phyloP scores from a whole-genome alignment of 2,329 filamentous ascomycete genomes.

The Xenoacremonium recifei region DNA sequence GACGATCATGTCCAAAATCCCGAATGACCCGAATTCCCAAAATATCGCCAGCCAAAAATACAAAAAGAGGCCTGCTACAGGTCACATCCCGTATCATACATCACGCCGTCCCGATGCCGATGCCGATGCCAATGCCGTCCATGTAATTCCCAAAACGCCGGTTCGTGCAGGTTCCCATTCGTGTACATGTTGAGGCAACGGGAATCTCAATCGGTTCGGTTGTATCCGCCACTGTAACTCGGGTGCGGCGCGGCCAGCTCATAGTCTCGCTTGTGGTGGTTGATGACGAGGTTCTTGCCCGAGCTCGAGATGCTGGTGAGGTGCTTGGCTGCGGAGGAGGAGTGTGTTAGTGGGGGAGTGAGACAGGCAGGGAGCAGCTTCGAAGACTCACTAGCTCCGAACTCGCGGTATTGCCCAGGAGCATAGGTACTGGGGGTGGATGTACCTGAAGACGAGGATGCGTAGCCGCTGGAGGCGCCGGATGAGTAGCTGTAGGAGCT shows the following conservation, averaged over 20 bases:
- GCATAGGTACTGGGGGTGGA: slow-evolving; percentile 28
- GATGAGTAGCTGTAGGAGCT: slow-evolving; percentile 26
- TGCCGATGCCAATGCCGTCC: slow-evolving; percentile 12
- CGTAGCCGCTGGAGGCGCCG: slow-evolving; percentile 29
- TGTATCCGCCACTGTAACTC: slow-evolving; percentile 23
- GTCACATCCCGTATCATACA: too few species aligned
- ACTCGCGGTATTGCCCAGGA: slow-evolving; percentile 29
- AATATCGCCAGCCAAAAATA: slow-evolving; percentile 7
- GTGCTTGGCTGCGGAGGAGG: slow-evolving; percentile 20
- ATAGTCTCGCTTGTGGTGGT: slow-evolving; percentile 29
- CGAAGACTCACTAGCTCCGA: slow-evolving; percentile 29
- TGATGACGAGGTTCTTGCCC: slow-evolving; percentile 29
- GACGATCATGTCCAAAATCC: slow-evolving; percentile 1
- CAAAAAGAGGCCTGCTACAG: too few species aligned
- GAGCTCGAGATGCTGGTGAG: slow-evolving; percentile 20
- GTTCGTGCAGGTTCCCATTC: slow-evolving; percentile 15
- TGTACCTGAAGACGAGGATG: slow-evolving; percentile 21
- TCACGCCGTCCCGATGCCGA: slow-evolving; percentile 6
- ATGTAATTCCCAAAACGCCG: slow-evolving; percentile 18
- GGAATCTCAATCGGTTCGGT: slow-evolving; percentile 2
- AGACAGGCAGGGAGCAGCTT: slow-evolving; percentile 2
- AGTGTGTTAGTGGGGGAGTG: slow-evolving; percentile 16
- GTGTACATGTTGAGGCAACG: slow-evolving; percentile 8
- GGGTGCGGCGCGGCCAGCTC: slow-evolving; percentile 32
- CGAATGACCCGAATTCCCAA: slow-evolving; percentile 10